Evolutionary conservation across 768 basidiomycete species (phyloP).

Genomic region (Collybia nuda): DNA sequence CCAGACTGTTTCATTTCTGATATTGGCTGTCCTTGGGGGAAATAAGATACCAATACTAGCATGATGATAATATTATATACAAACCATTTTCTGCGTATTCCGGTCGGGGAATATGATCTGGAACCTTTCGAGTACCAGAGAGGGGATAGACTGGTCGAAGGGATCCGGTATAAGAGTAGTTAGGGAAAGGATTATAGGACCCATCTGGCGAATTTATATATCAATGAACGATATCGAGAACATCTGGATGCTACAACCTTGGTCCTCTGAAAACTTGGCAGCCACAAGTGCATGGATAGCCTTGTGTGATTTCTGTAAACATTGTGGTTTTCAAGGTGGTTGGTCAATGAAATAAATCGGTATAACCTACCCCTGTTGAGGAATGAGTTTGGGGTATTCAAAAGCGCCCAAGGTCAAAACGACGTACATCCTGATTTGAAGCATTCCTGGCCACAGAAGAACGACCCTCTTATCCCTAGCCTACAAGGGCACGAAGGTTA

Average conservation of each 20-base stretch:
- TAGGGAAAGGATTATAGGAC: conserved; percentile 78
- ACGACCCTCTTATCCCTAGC: conserved; percentile 79
- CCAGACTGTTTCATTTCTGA: conserved; percentile 59
- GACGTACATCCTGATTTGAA: conserved; percentile 92
- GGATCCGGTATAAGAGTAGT: conserved; percentile 75
- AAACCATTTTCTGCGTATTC: conserved; percentile 74
- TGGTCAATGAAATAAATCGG: not conserved
- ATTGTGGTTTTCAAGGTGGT: not conserved
- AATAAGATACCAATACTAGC: conserved; percentile 8
- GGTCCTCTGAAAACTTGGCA: conserved; percentile 11
- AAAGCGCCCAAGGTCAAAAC: not conserved
- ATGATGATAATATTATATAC: conserved; percentile 16
- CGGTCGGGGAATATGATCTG: conserved; percentile 80
- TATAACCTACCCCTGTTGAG: conserved; percentile 23
- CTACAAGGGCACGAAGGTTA: conserved; percentile 31
- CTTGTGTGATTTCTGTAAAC: conserved; percentile 77
- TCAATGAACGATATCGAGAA: not conserved
- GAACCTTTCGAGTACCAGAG: conserved; percentile 72
- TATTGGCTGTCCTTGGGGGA: conserved; percentile 51
- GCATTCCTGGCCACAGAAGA: conserved; percentile 94
- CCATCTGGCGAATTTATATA: conserved; percentile 46
- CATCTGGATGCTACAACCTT: conserved; percentile 23
- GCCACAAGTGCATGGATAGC: conserved; percentile 63
- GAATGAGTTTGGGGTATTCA: conserved; percentile 3
- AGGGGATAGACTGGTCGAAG: conserved; percentile 88